Conservation (phyloP, 306 rosid genomes). For the Albizia julibrissin region DNA sequence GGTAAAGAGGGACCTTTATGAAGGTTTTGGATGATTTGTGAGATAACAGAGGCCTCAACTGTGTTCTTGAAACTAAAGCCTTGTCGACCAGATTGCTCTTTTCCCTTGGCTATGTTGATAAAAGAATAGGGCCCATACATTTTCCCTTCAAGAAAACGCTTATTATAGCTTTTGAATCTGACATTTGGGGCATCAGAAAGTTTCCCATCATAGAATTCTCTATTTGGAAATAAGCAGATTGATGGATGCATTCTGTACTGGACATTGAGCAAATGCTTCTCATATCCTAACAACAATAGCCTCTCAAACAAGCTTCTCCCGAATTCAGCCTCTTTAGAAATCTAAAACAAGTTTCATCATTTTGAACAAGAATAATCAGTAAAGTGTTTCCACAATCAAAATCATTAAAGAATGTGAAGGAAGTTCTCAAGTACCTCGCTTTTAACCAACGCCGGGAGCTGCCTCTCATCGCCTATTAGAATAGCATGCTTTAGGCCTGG, state of each 20-base stretch:
- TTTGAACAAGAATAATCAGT: not conserved
- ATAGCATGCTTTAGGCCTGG: slow-evolving; percentile 43
- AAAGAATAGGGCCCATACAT: slow-evolving; percentile 40
- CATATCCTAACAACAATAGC: slow-evolving; percentile 34
- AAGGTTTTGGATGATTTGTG: slow-evolving; percentile 50
- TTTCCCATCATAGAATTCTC: slow-evolving; percentile 34
- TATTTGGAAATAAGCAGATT: slow-evolving; percentile 43
- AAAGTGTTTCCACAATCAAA: not conserved
- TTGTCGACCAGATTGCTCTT: slow-evolving; percentile 24
- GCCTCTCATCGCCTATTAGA: slow-evolving; percentile 58
- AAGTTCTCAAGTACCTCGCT: slow-evolving; percentile 48
- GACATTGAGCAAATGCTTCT: slow-evolving; percentile 35
- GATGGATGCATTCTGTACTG: slow-evolving; percentile 55
- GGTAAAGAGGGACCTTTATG: slow-evolving; percentile 37
- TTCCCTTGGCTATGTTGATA: slow-evolving; percentile 42
- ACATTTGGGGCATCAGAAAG: slow-evolving; percentile 44
- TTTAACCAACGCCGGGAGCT: slow-evolving; percentile 56
- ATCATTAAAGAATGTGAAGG: not conserved
- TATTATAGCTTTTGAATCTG: slow-evolving; percentile 9
- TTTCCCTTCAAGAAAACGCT: slow-evolving; percentile 34
- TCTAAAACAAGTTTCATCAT: slow-evolving; percentile 26
- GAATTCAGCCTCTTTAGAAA: slow-evolving; percentile 29
- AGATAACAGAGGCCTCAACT: slow-evolving; percentile 51
- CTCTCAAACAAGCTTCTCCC: slow-evolving; percentile 54
- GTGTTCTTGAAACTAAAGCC: slow-evolving; percentile 37